A percentile compares a stretch with the other conserved stretches of the same genome.
Conservation (phyloP, 768 basidiomycete species). For the Rhizopogon vulgaris region DNA sequence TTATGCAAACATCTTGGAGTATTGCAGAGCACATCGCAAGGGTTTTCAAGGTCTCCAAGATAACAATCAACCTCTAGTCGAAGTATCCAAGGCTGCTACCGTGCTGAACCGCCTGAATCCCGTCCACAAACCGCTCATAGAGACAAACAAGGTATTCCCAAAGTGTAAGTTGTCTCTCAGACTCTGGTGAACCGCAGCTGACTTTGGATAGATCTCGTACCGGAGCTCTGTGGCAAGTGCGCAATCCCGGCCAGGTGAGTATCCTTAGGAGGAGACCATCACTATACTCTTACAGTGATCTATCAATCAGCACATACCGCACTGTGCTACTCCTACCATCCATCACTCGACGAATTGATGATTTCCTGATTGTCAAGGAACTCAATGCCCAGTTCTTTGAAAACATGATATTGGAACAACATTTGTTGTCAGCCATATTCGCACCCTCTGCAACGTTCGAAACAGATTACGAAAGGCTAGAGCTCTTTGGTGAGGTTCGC, state of each 20-base stretch:
- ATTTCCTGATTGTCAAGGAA: slow-evolving; percentile 70
- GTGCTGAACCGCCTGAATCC: slow-evolving; percentile 59
- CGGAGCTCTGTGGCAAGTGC: slow-evolving; percentile 71
- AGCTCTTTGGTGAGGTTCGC: slow-evolving; percentile 61
- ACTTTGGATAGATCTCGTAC: slow-evolving; percentile 60
- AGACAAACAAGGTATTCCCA: slow-evolving; percentile 34
- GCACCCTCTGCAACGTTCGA: slow-evolving; percentile 66
- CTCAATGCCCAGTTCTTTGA: slow-evolving; percentile 66
- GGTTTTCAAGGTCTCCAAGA: slow-evolving; percentile 57
- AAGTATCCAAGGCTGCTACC: slow-evolving; percentile 50
- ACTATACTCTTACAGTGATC: background rate
- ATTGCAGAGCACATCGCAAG: slow-evolving; percentile 56
- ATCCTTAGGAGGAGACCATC: background rate
- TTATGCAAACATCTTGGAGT: slow-evolving; percentile 60
- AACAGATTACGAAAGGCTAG: slow-evolving; percentile 78
- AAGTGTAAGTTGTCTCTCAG: slow-evolving; percentile 47
- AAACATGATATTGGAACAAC: slow-evolving; percentile 52
- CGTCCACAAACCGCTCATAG: slow-evolving; percentile 32
- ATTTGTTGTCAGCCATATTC: slow-evolving; percentile 61
- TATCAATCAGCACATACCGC: slow-evolving; percentile 49
- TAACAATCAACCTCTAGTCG: slow-evolving; percentile 64
- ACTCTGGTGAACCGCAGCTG: slow-evolving; percentile 16
- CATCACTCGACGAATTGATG: slow-evolving; percentile 65
- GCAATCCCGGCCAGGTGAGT: slow-evolving; percentile 67
- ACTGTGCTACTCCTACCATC: slow-evolving; percentile 71